Conservation (phyloP, 2,329 filamentous ascomycete species). For the Colletotrichum sp. region DNA sequence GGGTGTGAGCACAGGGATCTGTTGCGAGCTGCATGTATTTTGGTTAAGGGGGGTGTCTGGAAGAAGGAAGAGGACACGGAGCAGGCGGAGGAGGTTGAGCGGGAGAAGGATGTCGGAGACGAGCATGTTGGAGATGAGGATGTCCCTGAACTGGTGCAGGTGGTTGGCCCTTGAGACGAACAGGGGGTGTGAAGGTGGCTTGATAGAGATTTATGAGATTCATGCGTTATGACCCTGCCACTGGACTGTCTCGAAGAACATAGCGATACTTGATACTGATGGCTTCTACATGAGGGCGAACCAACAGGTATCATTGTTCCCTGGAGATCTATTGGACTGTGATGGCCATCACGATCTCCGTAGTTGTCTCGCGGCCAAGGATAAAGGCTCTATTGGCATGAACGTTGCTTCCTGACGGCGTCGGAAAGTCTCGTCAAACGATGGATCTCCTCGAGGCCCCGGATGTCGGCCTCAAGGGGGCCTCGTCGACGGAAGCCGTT, state of each 20-base stretch:
- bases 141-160: neutral
- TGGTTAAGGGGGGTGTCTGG: constrained; percentile 8
- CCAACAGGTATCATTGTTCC: neutral
- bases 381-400: neutral
- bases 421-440: neutral
- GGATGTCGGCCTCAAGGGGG: neutral
- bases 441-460: neutral
- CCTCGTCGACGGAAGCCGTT: neutral
- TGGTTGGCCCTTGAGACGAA: neutral
- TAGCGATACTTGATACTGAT: neutral
- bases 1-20: constrained; percentile 5
- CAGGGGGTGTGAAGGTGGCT: neutral
- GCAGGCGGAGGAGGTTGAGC: neutral
- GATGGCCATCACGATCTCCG: neutral
- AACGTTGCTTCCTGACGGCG: neutral
- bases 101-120: neutral
- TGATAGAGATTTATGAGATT: neutral
- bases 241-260: neutral
- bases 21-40: constrained; percentile 5
- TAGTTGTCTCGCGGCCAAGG: neutral
- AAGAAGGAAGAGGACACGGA: neutral
- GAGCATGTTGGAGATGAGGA: neutral
- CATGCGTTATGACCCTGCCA: neutral
- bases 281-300: neutral
- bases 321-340: neutral